Evolutionary conservation across 768 basidiomycete genomes (phyloP).

Genomic region (Chalciporus chontae): DNA sequence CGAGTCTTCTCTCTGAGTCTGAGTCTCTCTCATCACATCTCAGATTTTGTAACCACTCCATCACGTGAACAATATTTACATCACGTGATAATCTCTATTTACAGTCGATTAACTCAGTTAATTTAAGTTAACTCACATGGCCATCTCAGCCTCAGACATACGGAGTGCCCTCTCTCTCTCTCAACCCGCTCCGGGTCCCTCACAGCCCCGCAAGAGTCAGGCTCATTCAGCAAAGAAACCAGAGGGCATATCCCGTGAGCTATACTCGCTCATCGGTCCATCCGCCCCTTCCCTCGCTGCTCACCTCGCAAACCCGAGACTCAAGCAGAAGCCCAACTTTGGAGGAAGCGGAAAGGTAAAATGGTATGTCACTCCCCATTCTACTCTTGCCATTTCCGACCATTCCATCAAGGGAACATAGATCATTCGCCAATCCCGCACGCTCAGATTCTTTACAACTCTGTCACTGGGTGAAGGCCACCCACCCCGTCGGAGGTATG

Average conservation of each 20-base stretch:
- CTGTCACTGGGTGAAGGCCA: conserved; percentile 78
- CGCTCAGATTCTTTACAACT: conserved; percentile 67
- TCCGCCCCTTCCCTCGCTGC: conserved; percentile 83
- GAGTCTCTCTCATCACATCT: background rate
- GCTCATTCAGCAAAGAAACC: conserved; percentile 56
- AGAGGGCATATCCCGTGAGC: conserved; percentile 88
- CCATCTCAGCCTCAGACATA: conserved; percentile 74
- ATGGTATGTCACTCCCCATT: conserved; percentile 48
- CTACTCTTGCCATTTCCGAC: background rate
- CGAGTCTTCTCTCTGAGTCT: no score
- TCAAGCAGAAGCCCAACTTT: conserved; percentile 83
- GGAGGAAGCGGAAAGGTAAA: conserved; percentile 59
- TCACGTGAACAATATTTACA: no score
- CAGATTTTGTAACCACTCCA: background rate
- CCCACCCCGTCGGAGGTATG: conserved; percentile 55
- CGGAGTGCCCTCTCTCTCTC: conserved; percentile 78
- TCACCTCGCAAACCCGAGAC: conserved; percentile 73
- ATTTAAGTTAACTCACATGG: conserved; percentile 40
- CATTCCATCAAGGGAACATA: conserved; percentile 62
- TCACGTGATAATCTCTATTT: no score
- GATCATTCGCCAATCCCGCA: conserved; percentile 68
- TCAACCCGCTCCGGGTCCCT: conserved; percentile 35
- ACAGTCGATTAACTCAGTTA: no score
- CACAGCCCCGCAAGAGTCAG: conserved; percentile 44
- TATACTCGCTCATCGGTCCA: conserved; percentile 94